phyloP scores from a whole-genome alignment of 371 early-diverging fungal genomes.

The Apophysomyces trapeziformis region DNA sequence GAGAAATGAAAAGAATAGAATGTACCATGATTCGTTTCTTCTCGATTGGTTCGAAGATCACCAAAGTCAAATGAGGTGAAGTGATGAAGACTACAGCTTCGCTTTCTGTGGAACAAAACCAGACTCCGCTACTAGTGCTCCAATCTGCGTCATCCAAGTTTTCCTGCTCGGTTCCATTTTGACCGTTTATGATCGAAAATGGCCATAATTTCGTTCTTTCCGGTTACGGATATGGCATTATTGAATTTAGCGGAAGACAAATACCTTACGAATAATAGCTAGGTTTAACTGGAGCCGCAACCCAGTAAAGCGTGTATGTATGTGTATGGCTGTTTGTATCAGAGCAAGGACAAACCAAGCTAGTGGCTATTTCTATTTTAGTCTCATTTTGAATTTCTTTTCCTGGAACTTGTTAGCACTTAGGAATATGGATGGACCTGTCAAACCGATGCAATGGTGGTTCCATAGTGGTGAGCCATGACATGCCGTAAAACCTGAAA shows the following conservation, averaged over 20 bases:
- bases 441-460: slow-evolving; percentile 29
- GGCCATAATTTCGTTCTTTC: not conserved
- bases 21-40: slow-evolving; percentile 2
- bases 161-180: no score
- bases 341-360: no score
- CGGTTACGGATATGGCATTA: not conserved
- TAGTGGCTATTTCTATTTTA: not conserved
- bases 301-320: not conserved
- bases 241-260: no score
- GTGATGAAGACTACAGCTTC: not conserved
- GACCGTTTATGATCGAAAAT: not conserved
- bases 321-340: no score
- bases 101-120: not conserved
- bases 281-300: slow-evolving; percentile 3
- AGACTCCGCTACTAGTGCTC: no score
- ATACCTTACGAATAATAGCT: no score
- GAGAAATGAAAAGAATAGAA: not conserved
- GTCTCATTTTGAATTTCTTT: slow-evolving; percentile 12
- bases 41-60: slow-evolving; percentile 6
- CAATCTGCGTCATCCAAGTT: no score
- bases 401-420: not conserved
- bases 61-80: not conserved
- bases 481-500: not conserved
- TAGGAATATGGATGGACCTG: not conserved
- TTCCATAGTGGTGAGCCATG: slow-evolving; percentile 33